These are phyloP conservation scores for Backusella circina DNA, from an alignment of 192 early-diverging fungal species.

Conservation along the genomic window DNA sequence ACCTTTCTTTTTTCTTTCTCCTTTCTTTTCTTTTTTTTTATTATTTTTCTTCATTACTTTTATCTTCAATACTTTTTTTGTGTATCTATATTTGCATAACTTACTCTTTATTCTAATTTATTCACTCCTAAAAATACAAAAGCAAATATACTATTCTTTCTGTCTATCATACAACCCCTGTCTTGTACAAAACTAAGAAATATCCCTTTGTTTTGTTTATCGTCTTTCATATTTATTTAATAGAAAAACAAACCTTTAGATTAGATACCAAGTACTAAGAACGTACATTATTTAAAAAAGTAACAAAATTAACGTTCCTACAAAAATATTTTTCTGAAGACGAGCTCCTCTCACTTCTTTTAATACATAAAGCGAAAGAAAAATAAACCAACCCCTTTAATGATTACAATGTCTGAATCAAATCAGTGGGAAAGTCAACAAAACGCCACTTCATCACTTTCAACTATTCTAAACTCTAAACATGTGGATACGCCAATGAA, in stretches of 20 bases:
- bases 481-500: slow-evolving; percentile 9
- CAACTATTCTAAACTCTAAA: slow-evolving; percentile 2
- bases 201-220: background rate
- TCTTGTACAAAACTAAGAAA: background rate
- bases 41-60: background rate
- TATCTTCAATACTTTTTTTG: background rate
- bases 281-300: background rate
- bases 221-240: background rate
- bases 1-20: background rate
- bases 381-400: background rate
- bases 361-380: background rate
- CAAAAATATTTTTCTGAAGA: background rate
- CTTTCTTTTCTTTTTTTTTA: background rate
- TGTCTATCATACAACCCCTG: background rate
- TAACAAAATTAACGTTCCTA: background rate
- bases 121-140: background rate
- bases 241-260: background rate
- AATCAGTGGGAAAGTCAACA: slow-evolving; percentile 4
- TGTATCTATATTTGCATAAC: background rate
- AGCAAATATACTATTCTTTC: background rate
- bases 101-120: background rate
- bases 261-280: background rate
- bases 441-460: slow-evolving; percentile 4
- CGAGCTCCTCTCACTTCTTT: background rate
- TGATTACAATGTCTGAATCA: slow-evolving; percentile 5